phyloP scores from a whole-genome alignment of 176 grass and related monocot species.

The Urochloa ruziziensis region DNA sequence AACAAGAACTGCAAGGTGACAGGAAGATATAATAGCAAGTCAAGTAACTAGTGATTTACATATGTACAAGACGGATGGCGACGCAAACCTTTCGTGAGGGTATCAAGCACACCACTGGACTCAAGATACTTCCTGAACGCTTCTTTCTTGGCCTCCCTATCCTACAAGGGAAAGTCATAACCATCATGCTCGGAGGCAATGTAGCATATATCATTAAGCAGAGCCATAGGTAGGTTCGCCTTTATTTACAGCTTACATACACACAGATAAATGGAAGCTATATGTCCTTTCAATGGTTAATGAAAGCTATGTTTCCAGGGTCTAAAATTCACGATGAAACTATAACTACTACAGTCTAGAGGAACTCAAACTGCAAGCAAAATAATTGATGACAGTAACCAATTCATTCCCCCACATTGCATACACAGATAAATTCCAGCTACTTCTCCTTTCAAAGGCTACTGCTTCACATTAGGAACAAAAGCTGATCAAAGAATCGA shows the following conservation, averaged over 20 bases:
- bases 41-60: neutral
- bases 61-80: neutral
- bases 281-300: neutral
- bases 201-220: neutral
- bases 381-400: neutral
- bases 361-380: neutral
- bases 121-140: constrained; percentile 95
- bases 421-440: neutral
- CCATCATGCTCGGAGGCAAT: neutral
- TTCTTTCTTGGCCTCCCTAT: constrained; percentile 92
- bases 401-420: neutral
- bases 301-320: neutral
- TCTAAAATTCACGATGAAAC: neutral
- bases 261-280: neutral
- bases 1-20: constrained; percentile 64
- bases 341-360: neutral
- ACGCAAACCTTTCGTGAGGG: constrained; percentile 82
- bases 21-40: neutral
- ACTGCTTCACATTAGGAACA: neutral
- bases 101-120: constrained; percentile 89
- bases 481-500: neutral
- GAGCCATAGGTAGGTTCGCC: neutral
- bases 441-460: neutral
- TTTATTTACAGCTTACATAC: neutral
- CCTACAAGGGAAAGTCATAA: constrained; percentile 31